A percentile compares a stretch with the other conserved stretches of the same genome.
Evolutionary conservation across 2,329 filamentous ascomycete species (phyloP).

Genomic region (Xylaria sp.): DNA sequence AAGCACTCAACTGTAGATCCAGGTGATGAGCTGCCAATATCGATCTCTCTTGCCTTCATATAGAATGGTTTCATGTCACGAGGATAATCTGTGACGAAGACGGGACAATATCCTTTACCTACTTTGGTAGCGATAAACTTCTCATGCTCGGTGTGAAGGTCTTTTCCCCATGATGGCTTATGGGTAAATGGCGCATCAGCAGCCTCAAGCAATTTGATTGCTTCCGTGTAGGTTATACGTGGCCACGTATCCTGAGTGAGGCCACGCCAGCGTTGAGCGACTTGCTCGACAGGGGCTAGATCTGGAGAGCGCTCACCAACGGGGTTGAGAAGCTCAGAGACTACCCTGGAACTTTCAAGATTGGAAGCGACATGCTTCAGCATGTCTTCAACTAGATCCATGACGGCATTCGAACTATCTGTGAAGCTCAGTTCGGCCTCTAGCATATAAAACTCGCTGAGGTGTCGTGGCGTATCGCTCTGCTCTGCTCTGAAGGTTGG

Average conservation of each 20-base stretch:
- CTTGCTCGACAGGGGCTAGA: slow-evolving; percentile 59
- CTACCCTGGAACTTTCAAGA: slow-evolving; percentile 56
- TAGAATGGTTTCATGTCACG: slow-evolving; percentile 91
- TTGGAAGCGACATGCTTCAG: slow-evolving; percentile 65
- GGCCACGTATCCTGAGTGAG: slow-evolving; percentile 74
- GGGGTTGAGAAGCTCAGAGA: slow-evolving; percentile 57
- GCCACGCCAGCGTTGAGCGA: slow-evolving; percentile 78
- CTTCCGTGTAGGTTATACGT: slow-evolving; percentile 83
- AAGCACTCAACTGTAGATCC: slow-evolving; percentile 83
- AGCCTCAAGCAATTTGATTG: slow-evolving; percentile 74
- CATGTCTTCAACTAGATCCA: slow-evolving; percentile 84
- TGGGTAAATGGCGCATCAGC: slow-evolving; percentile 73
- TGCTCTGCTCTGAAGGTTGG: slow-evolving; percentile 94
- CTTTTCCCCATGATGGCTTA: slow-evolving; percentile 75
- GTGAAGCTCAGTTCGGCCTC: slow-evolving; percentile 90
- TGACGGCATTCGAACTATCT: slow-evolving; percentile 75
- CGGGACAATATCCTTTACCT: slow-evolving; percentile 67
- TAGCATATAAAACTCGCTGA: slow-evolving; percentile 99
- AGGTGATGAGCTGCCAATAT: slow-evolving; percentile 29
- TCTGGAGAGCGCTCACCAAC: slow-evolving; percentile 58
- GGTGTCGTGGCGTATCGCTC: slow-evolving; percentile 91
- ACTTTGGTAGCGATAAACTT: slow-evolving; percentile 77
- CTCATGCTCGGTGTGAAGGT: slow-evolving; percentile 92
- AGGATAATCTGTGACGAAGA: slow-evolving; percentile 97
- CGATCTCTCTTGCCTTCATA: slow-evolving; percentile 61